These are phyloP conservation scores for Sedum album DNA, from an alignment of 164 flowering plant species.

Conservation along the genomic window DNA sequence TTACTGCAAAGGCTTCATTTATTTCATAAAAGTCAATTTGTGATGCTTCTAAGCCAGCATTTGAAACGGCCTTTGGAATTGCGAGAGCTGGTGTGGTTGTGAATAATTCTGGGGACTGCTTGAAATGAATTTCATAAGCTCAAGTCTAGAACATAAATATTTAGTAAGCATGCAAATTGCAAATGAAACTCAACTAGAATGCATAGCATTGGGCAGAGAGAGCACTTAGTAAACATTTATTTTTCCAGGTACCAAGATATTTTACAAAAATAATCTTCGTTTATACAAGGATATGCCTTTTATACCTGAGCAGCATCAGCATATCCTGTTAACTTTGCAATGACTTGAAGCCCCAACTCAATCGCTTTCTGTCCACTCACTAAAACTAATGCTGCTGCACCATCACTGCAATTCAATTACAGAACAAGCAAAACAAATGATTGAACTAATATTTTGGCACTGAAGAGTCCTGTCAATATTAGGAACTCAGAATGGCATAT, in stretches of 20 bases:
- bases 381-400: constrained; percentile 81
- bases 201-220: not conserved
- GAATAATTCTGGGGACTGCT: constrained; percentile 87
- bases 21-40: constrained; percentile 85
- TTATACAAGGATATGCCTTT: not conserved
- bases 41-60: constrained; percentile 77
- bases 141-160: not conserved
- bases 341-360: constrained; percentile 61
- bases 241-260: not conserved
- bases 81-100: constrained; percentile 96
- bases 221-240: not conserved
- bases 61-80: constrained; percentile 83
- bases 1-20: constrained; percentile 94
- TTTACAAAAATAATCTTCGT: not conserved
- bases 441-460: not conserved
- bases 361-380: constrained; percentile 75
- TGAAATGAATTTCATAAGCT: constrained; percentile 8
- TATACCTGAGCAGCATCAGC: constrained; percentile 96
- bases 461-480: not conserved
- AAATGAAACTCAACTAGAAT: not conserved
- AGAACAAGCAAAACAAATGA: not conserved
- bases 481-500: not conserved
- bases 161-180: not conserved
- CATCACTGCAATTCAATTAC: constrained; percentile 46
- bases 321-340: constrained; percentile 69